Evolutionary conservation across 164 flowering plant genomes (phyloP).

Genomic region (Sedum album): DNA sequence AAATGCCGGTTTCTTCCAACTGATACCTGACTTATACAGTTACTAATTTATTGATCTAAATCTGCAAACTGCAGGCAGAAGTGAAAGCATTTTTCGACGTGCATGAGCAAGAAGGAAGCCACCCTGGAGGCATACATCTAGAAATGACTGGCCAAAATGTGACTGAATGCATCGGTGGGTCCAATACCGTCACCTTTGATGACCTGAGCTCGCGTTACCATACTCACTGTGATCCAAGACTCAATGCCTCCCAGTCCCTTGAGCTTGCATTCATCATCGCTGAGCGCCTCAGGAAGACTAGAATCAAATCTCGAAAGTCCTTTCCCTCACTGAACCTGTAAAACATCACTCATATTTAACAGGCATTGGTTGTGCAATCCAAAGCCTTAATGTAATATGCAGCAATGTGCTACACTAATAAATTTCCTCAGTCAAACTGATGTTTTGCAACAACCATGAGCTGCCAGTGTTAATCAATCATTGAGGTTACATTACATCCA

Average conservation of each 20-base stretch:
- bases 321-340: neutral
- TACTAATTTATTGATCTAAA: neutral
- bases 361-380: neutral
- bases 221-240: neutral
- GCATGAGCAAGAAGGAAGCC: slow-evolving; percentile 2
- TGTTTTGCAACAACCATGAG: no score
- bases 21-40: no score
- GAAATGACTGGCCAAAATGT: slow-evolving; percentile 1
- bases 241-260: neutral
- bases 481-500: no score
- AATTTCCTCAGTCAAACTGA: no score
- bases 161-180: neutral
- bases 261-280: slow-evolving; percentile 3
- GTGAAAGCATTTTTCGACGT: slow-evolving; percentile 1
- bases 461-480: no score
- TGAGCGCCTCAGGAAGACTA: slow-evolving; percentile 1
- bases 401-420: neutral
- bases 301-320: neutral
- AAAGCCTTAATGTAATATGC: neutral
- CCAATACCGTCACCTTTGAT: neutral
- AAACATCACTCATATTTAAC: neutral
- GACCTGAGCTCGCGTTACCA: neutral
- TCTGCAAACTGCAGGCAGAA: neutral
- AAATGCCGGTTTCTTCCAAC: no score
- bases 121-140: neutral